Conservation (phyloP, 345 rosid genomes). For the Linum usitatissimum region DNA sequence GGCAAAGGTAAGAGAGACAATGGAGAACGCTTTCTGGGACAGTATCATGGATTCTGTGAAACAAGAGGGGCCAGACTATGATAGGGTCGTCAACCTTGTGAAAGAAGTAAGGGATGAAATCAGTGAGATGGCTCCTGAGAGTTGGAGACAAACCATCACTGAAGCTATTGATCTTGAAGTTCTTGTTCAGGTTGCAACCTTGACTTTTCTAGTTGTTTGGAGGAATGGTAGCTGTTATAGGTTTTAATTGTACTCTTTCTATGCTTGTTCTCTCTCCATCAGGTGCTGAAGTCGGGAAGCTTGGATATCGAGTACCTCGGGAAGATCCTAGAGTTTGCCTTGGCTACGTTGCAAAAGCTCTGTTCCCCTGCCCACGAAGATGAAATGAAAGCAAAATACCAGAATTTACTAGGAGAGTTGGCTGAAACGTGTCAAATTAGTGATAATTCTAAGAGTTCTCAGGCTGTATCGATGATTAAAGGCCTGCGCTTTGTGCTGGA, state of each 20-base stretch:
- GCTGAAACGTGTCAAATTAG: constrained; percentile 39
- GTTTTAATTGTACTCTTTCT: neutral
- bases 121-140: constrained; percentile 65
- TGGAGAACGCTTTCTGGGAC: constrained; percentile 96
- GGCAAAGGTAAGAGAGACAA: constrained; percentile 58
- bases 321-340: constrained; percentile 63
- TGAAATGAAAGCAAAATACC: constrained; percentile 41
- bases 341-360: constrained; percentile 66
- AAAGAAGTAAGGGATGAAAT: constrained; percentile 87
- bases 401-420: constrained; percentile 49
- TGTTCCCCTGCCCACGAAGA: constrained; percentile 62
- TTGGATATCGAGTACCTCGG: constrained; percentile 67
- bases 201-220: neutral
- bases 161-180: constrained; percentile 66
- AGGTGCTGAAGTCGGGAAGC: constrained; percentile 66
- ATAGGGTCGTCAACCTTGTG: constrained; percentile 57
- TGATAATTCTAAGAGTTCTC: constrained; percentile 35
- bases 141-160: constrained; percentile 67
- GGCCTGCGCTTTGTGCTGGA: constrained; percentile 77
- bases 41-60: constrained; percentile 53
- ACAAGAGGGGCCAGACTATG: constrained; percentile 51
- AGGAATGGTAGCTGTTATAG: neutral
- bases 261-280: neutral
- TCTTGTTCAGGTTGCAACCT: constrained; percentile 53
- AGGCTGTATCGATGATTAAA: constrained; percentile 50